These are phyloP conservation scores for Cyphellophora europaea DNA, from an alignment of 2,329 filamentous ascomycete species.

Conservation along the genomic window DNA sequence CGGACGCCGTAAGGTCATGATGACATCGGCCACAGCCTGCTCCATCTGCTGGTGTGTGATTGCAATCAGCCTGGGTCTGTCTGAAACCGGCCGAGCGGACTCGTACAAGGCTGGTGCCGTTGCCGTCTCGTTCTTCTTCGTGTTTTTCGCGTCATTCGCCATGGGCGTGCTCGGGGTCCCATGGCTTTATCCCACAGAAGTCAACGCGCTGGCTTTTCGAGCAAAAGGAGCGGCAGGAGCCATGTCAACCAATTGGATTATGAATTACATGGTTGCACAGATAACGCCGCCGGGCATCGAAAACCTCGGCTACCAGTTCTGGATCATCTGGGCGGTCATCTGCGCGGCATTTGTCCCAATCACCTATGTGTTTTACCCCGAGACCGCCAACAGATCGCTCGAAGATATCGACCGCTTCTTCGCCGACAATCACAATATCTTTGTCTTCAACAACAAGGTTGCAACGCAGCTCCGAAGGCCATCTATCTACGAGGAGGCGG, in stretches of 20 bases:
- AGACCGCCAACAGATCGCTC: slow-evolving; percentile 22
- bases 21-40: slow-evolving; percentile 38
- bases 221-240: slow-evolving; percentile 24
- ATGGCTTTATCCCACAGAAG: slow-evolving; percentile 28
- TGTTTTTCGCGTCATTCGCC: slow-evolving; percentile 31
- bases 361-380: slow-evolving; percentile 24
- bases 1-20: slow-evolving; percentile 40
- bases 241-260: slow-evolving; percentile 22
- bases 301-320: slow-evolving; percentile 24
- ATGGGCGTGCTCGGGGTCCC: slow-evolving; percentile 30
- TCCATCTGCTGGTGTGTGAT: slow-evolving; percentile 42
- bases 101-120: slow-evolving; percentile 37
- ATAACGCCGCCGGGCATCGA: slow-evolving; percentile 24
- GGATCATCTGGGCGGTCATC: slow-evolving; percentile 22
- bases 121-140: slow-evolving; percentile 37
- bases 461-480: slow-evolving; percentile 15
- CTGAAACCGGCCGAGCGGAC: slow-evolving; percentile 30
- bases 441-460: slow-evolving; percentile 15
- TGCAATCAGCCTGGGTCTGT: slow-evolving; percentile 32
- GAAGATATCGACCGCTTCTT: slow-evolving; percentile 26
- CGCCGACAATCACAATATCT: slow-evolving; percentile 13
- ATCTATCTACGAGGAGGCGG: slow-evolving; percentile 11
- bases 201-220: slow-evolving; percentile 26
- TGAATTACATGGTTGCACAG: slow-evolving; percentile 26
- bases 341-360: slow-evolving; percentile 21